phyloP scores from a whole-genome alignment of 345 rosid genomes.

The Brassica nigra region DNA sequence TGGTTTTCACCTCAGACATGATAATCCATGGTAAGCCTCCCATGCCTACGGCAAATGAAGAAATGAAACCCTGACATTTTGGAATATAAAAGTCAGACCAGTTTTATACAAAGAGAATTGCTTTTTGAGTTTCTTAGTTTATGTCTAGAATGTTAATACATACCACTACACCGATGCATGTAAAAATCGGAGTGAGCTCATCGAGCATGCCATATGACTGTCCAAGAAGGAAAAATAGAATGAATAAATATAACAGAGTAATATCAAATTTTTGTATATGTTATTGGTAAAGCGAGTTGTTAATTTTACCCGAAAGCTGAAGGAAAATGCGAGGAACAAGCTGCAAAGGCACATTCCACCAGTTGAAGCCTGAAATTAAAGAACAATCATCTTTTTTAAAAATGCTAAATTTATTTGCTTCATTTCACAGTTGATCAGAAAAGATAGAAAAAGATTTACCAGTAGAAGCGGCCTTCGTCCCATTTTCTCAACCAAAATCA shows the following conservation, averaged over 20 bases:
- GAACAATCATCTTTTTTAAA: neutral
- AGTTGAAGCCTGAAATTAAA: constrained; percentile 48
- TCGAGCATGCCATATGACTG: constrained; percentile 39
- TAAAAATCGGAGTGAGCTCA: constrained; percentile 43
- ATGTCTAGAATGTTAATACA: neutral
- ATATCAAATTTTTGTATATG: neutral
- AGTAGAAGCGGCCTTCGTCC: constrained; percentile 56
- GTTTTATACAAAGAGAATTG: neutral
- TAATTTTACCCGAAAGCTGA: constrained; percentile 53
- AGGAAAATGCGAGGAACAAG: constrained; percentile 50
- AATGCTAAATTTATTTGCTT: neutral
- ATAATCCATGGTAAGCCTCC: constrained; percentile 61
- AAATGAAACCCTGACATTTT: constrained; percentile 44
- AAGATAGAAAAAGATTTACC: constrained; percentile 30
- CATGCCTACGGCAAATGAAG: constrained; percentile 48
- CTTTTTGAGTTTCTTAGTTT: neutral
- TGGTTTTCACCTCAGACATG: constrained; percentile 62
- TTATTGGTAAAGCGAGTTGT: neutral
- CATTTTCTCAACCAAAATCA: constrained; percentile 47
- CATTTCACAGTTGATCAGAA: neutral
- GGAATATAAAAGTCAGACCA: neutral
- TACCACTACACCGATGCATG: constrained; percentile 45
- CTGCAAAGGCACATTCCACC: constrained; percentile 47
- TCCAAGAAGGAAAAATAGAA: neutral
- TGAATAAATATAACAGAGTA: neutral